Evolutionary conservation across 2,329 filamentous ascomycete species (phyloP), one percentile per base, ranked within the genome.

Genomic region (Polychaeton citri): DNA sequence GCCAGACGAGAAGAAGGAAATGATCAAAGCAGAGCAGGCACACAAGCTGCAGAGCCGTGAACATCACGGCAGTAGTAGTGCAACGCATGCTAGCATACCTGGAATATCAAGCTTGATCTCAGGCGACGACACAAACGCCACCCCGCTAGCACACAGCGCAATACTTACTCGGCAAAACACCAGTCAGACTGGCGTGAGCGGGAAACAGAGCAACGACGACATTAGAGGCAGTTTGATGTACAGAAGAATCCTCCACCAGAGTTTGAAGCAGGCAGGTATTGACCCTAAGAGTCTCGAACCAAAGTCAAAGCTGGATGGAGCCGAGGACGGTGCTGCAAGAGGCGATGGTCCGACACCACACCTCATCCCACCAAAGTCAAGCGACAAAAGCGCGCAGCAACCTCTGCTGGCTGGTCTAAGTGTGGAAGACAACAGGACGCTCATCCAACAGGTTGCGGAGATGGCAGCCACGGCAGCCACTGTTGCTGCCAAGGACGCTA

Each of bases 381-480:
- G 60, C 15, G 63, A 60, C 34, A 42, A 36, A 52, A 62, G 46
- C 57, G 68, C 17, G 57, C 64, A 42, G 56, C 74, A 47, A 62
- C 37, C 28, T 16, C 54, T 64, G 31, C 53, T 69, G 2, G 74
- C 79, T 1, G 81, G 83, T 3, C 70, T 95, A 16, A 82, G 81
- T 10, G 78, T 83, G 32, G 79, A 84, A 42, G 83, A 94, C 46
- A 94, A 87, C 55, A 77, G 79, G 47, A 72, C 72, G 20, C 68
- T 96, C 12, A 78, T 85, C 16, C 82, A 84, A 32, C 84, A 92
- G 51, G 84, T 96, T 12, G 84, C 86, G 3, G 90, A 96, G 61
- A 83, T 96, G 56, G 88, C 88, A 6, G 88, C 90, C 5, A 90
- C 87, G 1, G 87, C 87, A 13, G 87, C 85, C 1, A 79, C 86